Evolutionary conservation across 371 early-diverging fungal genomes (phyloP), one percentile per base, ranked within the genome.

Genomic region (Mucor mucedo): DNA sequence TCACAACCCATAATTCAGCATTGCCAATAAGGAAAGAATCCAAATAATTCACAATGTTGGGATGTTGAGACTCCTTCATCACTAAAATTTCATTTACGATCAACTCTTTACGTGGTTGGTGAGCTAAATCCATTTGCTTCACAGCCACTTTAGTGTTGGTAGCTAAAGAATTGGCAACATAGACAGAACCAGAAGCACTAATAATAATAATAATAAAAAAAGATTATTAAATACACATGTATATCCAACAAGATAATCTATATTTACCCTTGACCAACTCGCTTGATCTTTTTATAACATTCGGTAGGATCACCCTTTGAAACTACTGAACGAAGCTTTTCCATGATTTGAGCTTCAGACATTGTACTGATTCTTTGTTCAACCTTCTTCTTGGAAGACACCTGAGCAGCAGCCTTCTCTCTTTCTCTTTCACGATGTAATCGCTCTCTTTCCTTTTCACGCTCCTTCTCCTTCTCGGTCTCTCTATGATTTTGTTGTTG

Each of bases 131-230:
- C 95, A 98, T 98, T 78, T 97, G 94, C 78, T 98, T 98, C 75
- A 98, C 95, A 4, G 98, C 98, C 21, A 98, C 96, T 66, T 85
- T 84, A 52, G 82, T 77, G 58, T 87, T 86, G 14, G 83, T 89
- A 29, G 82, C 72, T n/a, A 88, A 72, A 41, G 85, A 81, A 54
- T 78, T 80, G 7, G 95, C 98, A 45, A 93, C 87, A 79, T 92
- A 98, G 52, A 98, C 98, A 41, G 92, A 93, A 48, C 98, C 98
- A 41, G 96, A 96, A 3, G 98, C 98, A 71, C 95, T 91, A n/a
- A 29, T 29, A 39, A n/a, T n/a, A 14, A 13, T 52, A 47, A 10
- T 39, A 16, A 16, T 45, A 10, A 50, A 16, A n/a, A 42, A 21
- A 21, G 21, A 21, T 21, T 21, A 21, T 21, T 14, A n/a, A 28